Conservation (phyloP, 192 early-diverging fungal species). For the Phlyctochytrium bullatum region DNA sequence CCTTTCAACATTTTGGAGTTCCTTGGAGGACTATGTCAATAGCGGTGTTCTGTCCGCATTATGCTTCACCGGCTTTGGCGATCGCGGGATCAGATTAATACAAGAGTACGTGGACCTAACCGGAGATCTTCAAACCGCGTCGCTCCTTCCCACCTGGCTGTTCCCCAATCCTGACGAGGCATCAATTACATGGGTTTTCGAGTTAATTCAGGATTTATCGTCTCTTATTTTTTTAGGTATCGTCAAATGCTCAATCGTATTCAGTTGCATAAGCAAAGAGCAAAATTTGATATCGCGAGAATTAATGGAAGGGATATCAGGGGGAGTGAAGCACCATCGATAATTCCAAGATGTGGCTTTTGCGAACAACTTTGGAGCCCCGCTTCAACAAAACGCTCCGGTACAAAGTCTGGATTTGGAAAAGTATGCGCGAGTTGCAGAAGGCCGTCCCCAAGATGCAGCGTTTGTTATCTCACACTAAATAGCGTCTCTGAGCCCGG, state of each 20-base stretch:
- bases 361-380: conserved; percentile 61
- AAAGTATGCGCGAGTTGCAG: conserved; percentile 21
- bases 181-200: conserved; percentile 65
- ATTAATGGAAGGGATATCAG: conserved; percentile 39
- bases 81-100: conserved; percentile 67
- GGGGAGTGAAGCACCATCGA: conserved; percentile 18
- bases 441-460: conserved; percentile 24
- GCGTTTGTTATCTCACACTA: conserved; percentile 21
- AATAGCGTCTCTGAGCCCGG: not conserved
- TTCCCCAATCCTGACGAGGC: not conserved
- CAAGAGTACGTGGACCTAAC: conserved; percentile 78
- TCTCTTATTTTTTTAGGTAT: conserved; percentile 53
- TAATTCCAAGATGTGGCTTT: conserved; percentile 84
- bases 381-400: not conserved
- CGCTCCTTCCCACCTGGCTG: conserved; percentile 43
- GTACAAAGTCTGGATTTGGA: not conserved
- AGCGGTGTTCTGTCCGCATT: conserved; percentile 79
- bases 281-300: conserved; percentile 86
- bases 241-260: conserved; percentile 80
- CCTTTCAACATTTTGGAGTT: conserved; percentile 55
- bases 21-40: conserved; percentile 50
- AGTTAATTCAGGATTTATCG: conserved; percentile 27
- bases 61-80: conserved; percentile 75
- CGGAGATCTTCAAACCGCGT: conserved; percentile 89
- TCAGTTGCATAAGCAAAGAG: conserved; percentile 82